Evolutionary conservation across 1,139 yeast species (phyloP).

Genomic region (Candida pseudocylindracea): DNA sequence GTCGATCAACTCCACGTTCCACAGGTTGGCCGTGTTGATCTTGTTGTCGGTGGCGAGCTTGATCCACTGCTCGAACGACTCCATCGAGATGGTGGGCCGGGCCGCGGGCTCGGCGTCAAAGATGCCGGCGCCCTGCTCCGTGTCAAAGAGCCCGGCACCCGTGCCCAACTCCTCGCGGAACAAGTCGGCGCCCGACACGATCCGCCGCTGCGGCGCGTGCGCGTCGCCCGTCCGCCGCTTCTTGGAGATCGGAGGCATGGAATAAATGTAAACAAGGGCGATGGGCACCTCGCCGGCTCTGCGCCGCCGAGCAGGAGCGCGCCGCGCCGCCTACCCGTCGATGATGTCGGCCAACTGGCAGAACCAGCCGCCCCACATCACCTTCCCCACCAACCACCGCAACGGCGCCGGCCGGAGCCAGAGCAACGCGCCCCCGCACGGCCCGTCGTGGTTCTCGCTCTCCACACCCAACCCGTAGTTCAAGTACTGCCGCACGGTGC

Average conservation of each 20-base stretch:
- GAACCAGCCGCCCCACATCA: conserved; percentile 53
- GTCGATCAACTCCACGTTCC: conserved; percentile 44
- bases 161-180: no score
- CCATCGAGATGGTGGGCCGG: conserved; percentile 16
- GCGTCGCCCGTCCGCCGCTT: no score
- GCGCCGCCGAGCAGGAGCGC: no score
- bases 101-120: no score
- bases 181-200: no score
- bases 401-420: conserved; percentile 27
- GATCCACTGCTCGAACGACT: conserved; percentile 80
- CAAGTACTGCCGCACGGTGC: conserved; percentile 53
- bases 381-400: conserved; percentile 18
- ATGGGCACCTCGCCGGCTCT: no score
- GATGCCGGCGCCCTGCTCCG: no score
- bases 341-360: conserved; percentile 38
- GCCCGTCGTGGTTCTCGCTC: conserved; percentile 39
- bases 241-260: no score
- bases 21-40: conserved; percentile 5
- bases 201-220: no score
- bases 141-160: no score
- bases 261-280: no score
- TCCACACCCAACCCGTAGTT: conserved; percentile 81
- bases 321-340: conserved; percentile 21
- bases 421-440: conserved; percentile 35
- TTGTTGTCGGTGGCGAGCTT: conserved; percentile 76